Conservation (phyloP, 208 protist genomes). For the Wallacemonas collosoma region DNA sequence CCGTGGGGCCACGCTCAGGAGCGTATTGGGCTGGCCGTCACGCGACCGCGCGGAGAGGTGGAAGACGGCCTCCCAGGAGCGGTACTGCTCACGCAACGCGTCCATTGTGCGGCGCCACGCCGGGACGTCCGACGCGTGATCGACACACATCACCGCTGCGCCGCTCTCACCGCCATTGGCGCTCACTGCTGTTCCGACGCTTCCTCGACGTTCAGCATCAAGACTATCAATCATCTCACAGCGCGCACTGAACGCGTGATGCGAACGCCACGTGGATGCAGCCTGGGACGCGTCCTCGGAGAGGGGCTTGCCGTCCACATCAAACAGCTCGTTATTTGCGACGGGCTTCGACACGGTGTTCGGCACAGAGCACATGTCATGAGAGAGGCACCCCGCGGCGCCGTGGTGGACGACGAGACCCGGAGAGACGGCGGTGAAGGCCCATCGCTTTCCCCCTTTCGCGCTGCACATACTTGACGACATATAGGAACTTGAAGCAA, state of each 20-base stretch:
- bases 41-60: constrained; percentile 31
- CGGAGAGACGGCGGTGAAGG: not conserved
- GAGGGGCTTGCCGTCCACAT: constrained; percentile 34
- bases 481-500: too few species aligned
- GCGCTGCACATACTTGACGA: too few species aligned
- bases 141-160: not conserved
- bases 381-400: not conserved
- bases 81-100: constrained; percentile 32
- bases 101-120: not conserved
- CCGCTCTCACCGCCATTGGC: too few species aligned
- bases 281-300: not conserved
- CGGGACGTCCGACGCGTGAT: not conserved
- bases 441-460: not conserved
- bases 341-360: constrained; percentile 28
- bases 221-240: constrained; percentile 27
- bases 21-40: constrained; percentile 50
- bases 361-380: constrained; percentile 4
- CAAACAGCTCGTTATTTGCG: constrained; percentile 37
- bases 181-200: too few species aligned
- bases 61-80: constrained; percentile 50
- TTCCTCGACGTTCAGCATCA: too few species aligned
- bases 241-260: constrained; percentile 76
- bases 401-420: not conserved
- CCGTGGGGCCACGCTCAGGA: constrained; percentile 72
- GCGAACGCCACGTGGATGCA: constrained; percentile 64